Base-by-base conservation (phyloP, 345 rosid species). In the Brassica cretica region DNA sequence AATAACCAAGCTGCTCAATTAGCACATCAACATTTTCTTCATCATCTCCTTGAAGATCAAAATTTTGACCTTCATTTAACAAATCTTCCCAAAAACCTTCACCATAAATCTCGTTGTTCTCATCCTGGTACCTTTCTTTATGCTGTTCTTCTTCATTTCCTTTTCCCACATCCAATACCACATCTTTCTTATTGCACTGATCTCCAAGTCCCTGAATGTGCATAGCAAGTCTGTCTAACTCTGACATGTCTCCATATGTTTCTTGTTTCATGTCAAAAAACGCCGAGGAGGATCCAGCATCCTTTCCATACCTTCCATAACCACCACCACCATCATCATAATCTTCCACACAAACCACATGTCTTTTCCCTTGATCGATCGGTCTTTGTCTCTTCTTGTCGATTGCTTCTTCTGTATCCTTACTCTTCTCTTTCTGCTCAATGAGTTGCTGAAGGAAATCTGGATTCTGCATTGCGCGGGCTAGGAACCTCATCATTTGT, bases 401-500 rank as follows among this genome's bases (percentile, higher is more conserved):
- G 56, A 88, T 84, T 1, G 77, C 85, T 19, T 85, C 93, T 78
- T 88, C 90, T 19, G 88, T 74, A 66, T 87, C 88, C 72, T 77
- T 85, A 35, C 84, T 86, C 68, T 27, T 84, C 7, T 86, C 84
- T 51, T 88, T 88, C 2, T 86, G 87, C 56, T 82, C 85, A 25
- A 81, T 68, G 3, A 91, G 70, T 44, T 87, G 89, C 66, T 88
- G 89, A 53, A 89, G 74, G 68, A 91, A 89, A 72, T 76, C 79
- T 0, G 97, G 91, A 82, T 88, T 88, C 63, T 80, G 82, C 88
- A 89, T 83, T 68, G 91, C 93, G 8, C 88, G 85, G 15, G 92
- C 93, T 65, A 91, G 81, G 89, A 91, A 91, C 18, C 78, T 78
- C 97, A 87, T 86, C 92, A 91, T 84, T 8, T 87, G 92, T 29